These are phyloP conservation scores for Schwanniomyces occidentalis DNA, from an alignment of 805 yeast species.

Conservation along the genomic window DNA sequence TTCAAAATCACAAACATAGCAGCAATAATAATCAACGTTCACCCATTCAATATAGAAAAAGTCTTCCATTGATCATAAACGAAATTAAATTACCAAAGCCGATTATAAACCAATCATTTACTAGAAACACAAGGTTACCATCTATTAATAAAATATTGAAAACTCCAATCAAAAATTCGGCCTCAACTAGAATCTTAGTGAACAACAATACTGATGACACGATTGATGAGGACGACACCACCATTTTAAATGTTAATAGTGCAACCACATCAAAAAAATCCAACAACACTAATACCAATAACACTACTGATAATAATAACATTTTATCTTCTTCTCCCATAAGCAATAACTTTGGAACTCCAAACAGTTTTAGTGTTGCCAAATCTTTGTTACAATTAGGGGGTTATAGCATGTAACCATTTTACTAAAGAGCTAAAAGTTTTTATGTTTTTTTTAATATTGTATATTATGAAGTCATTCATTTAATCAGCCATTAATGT, in stretches of 20 bases:
- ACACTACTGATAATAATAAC: conserved; percentile 10
- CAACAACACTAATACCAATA: conserved; percentile 3
- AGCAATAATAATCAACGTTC: neutral
- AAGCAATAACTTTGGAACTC: conserved; percentile 39
- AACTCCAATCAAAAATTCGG: conserved; percentile 41
- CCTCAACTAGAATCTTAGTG: conserved; percentile 21
- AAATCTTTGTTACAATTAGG: conserved; percentile 47
- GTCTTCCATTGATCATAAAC: conserved; percentile 1
- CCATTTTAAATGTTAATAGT: conserved; percentile 8
- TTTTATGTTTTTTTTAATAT: too few species aligned
- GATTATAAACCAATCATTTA: conserved; percentile 1
- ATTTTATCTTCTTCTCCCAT: conserved; percentile 38
- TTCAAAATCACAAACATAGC: conserved; percentile 5
- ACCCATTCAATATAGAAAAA: conserved; percentile 1
- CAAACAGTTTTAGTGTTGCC: conserved; percentile 46
- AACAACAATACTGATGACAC: conserved; percentile 22
- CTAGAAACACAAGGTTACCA: conserved; percentile 25
- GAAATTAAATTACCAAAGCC: conserved; percentile 5
- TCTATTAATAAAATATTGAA: conserved; percentile 44
- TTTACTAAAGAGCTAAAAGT: too few species aligned
- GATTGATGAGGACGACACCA: conserved; percentile 15
- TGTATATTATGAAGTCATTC: too few species aligned
- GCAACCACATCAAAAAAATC: conserved; percentile 6
- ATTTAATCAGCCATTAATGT: too few species aligned
- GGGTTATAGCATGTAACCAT: conserved; percentile 9